Evolutionary conservation across 2,329 filamentous ascomycete genomes (phyloP).

Genomic region (Herpomyces periplanetae): DNA sequence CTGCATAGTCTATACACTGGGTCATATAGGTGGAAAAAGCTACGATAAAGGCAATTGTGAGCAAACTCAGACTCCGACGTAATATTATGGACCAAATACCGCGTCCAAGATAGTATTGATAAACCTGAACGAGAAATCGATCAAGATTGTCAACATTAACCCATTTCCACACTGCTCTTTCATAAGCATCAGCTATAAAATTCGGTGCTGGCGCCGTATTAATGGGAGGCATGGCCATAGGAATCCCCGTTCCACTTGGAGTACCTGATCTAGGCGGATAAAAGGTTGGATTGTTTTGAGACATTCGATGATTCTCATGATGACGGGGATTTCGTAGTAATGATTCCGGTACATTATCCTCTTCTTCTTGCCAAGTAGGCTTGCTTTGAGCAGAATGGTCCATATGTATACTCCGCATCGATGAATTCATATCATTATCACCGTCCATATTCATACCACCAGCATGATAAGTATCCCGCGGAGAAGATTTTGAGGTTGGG

Average conservation of each 20-base stretch:
- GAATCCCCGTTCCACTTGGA: not conserved
- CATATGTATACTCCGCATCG: constrained; percentile 3
- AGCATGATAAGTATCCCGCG: constrained; percentile 6
- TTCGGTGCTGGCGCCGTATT: constrained; percentile 6
- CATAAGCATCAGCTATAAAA: constrained; percentile 18
- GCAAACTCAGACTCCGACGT: constrained; percentile 24
- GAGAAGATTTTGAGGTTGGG: constrained; percentile 6
- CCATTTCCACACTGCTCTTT: constrained; percentile 67
- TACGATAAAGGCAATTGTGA: constrained; percentile 47
- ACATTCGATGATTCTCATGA: constrained; percentile 2
- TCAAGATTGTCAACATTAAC: constrained; percentile 65
- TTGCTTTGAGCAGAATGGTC: constrained; percentile 3
- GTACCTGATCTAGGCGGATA: not conserved
- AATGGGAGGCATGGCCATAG: constrained; percentile 1
- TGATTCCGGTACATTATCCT: constrained; percentile 22
- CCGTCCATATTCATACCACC: constrained; percentile 7
- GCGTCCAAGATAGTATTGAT: constrained; percentile 44
- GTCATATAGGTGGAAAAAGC: constrained; percentile 43
- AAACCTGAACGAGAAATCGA: constrained; percentile 47
- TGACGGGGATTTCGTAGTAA: constrained; percentile 13
- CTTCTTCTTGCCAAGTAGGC: constrained; percentile 13
- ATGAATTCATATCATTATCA: constrained; percentile 5
- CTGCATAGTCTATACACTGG: constrained; percentile 47
- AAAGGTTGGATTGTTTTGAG: not conserved
- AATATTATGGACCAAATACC: constrained; percentile 55